Conservation (phyloP, 148 eudicot genomes). For the Chenopodium album region DNA sequence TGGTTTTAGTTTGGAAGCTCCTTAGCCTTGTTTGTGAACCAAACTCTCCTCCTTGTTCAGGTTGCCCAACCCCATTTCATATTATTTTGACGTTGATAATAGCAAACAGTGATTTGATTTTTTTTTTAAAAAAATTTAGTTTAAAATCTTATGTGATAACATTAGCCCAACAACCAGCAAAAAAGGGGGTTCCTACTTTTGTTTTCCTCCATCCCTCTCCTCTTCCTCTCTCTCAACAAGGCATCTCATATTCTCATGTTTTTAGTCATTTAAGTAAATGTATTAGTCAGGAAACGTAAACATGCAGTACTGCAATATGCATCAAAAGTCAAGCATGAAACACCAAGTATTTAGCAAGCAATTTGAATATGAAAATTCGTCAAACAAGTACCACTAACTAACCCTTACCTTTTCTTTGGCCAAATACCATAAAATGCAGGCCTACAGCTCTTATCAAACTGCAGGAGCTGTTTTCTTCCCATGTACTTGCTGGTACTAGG, state of each 20-base stretch:
- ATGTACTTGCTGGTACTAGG: slow-evolving; percentile 28
- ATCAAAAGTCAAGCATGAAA: neutral
- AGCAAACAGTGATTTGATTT: neutral
- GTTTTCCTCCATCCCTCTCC: neutral
- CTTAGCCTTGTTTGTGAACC: too few species aligned
- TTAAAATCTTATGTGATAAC: neutral
- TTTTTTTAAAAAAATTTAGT: too few species aligned
- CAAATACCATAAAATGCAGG: slow-evolving; percentile 96
- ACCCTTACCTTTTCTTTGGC: slow-evolving; percentile 70
- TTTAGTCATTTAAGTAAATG: neutral
- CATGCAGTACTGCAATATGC: neutral
- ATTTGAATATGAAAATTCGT: neutral
- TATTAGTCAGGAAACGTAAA: neutral
- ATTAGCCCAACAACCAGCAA: neutral
- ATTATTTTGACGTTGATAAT: neutral
- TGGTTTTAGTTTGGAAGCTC: too few species aligned
- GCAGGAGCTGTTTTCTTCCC: slow-evolving; percentile 62
- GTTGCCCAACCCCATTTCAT: too few species aligned
- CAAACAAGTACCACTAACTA: neutral
- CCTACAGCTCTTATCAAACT: slow-evolving; percentile 84
- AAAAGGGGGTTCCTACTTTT: neutral
- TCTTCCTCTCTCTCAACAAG: neutral
- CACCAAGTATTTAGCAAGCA: neutral
- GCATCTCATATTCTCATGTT: neutral
- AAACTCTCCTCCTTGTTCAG: too few species aligned